phyloP scores from a whole-genome alignment of 2,329 filamentous ascomycete species.

The Blastomyces parvus region DNA sequence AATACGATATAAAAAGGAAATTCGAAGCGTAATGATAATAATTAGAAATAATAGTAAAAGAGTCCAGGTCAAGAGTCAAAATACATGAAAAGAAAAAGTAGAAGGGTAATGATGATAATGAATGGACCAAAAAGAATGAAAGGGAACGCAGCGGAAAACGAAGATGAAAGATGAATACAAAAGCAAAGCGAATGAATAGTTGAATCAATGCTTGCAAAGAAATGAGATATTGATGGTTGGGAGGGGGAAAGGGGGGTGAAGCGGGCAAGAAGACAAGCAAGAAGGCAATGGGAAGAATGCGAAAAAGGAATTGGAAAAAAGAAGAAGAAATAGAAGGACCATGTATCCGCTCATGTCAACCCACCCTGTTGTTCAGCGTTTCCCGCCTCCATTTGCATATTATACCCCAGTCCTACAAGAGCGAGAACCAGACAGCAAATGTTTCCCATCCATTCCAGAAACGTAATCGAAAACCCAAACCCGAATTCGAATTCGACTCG shows the following conservation, averaged over 20 bases:
- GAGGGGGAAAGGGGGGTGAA: too few species aligned
- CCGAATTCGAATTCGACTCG: not conserved
- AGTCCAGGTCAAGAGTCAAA: not conserved
- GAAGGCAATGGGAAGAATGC: not conserved
- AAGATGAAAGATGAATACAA: not conserved
- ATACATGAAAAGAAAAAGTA: not conserved
- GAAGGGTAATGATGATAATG: not conserved
- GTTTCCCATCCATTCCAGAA: not conserved
- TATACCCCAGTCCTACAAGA: not conserved
- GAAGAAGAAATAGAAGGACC: not conserved
- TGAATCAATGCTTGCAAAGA: not conserved
- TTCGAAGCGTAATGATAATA: not conserved
- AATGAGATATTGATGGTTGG: too few species aligned
- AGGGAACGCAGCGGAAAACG: not conserved
- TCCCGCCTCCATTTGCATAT: not conserved
- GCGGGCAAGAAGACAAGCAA: not conserved
- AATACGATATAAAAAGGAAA: not conserved
- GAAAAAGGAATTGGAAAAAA: not conserved
- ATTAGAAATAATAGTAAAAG: conserved; percentile 1
- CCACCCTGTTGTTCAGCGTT: not conserved
- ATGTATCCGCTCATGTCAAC: not conserved
- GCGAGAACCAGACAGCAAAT: not conserved
- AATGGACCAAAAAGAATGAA: not conserved
- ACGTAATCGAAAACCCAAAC: not conserved
- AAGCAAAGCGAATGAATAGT: not conserved